Conservation (phyloP, 2,329 filamentous ascomycete genomes). For the Paraphaeosphaeria sporulosa region DNA sequence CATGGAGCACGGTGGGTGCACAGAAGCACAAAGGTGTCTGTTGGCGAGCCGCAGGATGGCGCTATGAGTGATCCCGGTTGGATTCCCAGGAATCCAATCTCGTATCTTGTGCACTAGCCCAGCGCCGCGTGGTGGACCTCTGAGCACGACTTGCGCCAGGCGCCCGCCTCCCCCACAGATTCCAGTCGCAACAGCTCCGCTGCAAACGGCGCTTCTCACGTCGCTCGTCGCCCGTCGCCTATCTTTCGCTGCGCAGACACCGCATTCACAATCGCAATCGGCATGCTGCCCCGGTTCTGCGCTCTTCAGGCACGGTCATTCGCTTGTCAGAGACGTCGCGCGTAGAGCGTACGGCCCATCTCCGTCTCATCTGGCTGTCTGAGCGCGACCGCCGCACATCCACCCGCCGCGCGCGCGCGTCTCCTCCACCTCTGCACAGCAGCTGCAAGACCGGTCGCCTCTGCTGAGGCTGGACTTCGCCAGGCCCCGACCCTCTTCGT, state of each 20-base stretch:
- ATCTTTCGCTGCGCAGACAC: neutral
- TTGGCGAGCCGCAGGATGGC: neutral
- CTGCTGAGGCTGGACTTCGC: slow-evolving; percentile 38
- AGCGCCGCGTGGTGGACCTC: slow-evolving; percentile 2
- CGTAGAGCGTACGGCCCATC: slow-evolving; percentile 5
- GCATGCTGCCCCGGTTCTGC: slow-evolving; percentile 1
- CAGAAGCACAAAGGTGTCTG: neutral
- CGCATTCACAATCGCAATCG: slow-evolving; percentile 5
- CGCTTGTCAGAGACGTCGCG: slow-evolving; percentile 8
- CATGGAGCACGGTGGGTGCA: neutral
- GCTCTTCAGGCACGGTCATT: neutral
- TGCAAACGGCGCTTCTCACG: slow-evolving; percentile 5
- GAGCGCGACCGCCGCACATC: slow-evolving; percentile 2
- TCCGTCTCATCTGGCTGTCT: slow-evolving; percentile 12
- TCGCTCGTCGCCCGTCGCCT: neutral
- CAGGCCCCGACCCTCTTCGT: slow-evolving; percentile 31
- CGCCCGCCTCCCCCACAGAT: slow-evolving; percentile 7
- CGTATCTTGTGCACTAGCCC: neutral
- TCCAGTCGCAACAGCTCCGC: neutral
- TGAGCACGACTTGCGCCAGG: too few species aligned
- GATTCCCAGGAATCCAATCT: neutral
- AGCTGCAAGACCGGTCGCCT: slow-evolving; percentile 34
- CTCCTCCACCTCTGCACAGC: slow-evolving; percentile 3
- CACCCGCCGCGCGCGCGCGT: neutral
- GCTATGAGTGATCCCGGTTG: neutral